Percentiles rank a stretch among this genome's conserved stretches.
Conservation (phyloP, 2,329 filamentous ascomycete genomes). For the Aspergillus amoenus region DNA sequence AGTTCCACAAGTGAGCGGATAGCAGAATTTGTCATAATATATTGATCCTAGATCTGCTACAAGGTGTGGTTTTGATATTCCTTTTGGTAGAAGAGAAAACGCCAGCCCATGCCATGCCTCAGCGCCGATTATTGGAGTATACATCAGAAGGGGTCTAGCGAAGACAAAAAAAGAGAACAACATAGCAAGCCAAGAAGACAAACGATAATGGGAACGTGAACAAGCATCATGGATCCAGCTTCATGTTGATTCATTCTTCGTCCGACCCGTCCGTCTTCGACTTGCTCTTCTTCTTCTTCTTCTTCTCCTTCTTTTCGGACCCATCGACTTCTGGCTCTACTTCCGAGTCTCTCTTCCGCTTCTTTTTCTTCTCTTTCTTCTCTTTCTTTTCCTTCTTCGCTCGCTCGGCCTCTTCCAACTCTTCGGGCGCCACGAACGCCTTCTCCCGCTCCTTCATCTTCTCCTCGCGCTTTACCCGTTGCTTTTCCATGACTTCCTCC, state of each 20-base stretch:
- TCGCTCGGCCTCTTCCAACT: conserved; percentile 57
- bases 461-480: conserved; percentile 83
- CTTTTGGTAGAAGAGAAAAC: conserved; percentile 22
- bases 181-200: conserved; percentile 18
- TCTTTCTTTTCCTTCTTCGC: conserved; percentile 48
- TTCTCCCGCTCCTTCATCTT: conserved; percentile 81
- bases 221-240: neutral
- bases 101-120: conserved; percentile 40
- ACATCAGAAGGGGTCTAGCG: conserved; percentile 9
- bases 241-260: conserved; percentile 24
- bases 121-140: conserved; percentile 28
- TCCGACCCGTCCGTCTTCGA: conserved; percentile 29
- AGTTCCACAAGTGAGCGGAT: too few species aligned
- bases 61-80: neutral
- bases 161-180: conserved; percentile 1
- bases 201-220: conserved; percentile 7
- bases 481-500: conserved; percentile 78
- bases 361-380: conserved; percentile 48
- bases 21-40: neutral
- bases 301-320: conserved; percentile 61
- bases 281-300: conserved; percentile 49
- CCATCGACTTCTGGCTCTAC: conserved; percentile 32
- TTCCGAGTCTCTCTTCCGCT: conserved; percentile 39
- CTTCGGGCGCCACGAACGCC: conserved; percentile 84
- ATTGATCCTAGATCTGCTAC: neutral